Percentiles rank a stretch among this genome's conserved stretches.
Evolutionary conservation across 2,329 filamentous ascomycete genomes (phyloP).

Genomic region (Hypoxylon sp.): DNA sequence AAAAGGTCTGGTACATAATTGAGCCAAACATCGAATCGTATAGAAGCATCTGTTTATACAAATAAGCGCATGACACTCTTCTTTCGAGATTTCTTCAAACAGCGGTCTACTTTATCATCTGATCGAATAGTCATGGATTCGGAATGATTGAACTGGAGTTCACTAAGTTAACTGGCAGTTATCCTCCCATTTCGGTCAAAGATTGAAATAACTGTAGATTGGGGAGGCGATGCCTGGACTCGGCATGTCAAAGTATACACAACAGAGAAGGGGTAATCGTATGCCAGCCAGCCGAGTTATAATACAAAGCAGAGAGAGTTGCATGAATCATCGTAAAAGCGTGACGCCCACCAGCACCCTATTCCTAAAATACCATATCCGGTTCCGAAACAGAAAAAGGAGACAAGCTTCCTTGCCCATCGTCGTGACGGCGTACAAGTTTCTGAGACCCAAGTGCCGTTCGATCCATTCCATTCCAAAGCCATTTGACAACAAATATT

Average conservation of each 20-base stretch:
- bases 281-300: slow-evolving; percentile 15
- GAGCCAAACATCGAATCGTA: no score
- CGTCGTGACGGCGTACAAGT: slow-evolving; percentile 16
- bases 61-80: no score
- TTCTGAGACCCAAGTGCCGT: slow-evolving; percentile 3
- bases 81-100: no score
- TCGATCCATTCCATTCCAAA: background rate
- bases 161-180: background rate
- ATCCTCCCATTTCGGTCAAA: background rate
- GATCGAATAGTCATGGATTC: no score
- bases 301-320: slow-evolving; percentile 25
- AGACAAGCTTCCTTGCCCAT: slow-evolving; percentile 8
- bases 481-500: slow-evolving; percentile 3
- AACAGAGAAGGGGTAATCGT: slow-evolving; percentile 23
- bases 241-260: slow-evolving; percentile 6
- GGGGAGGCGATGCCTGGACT: slow-evolving; percentile 1
- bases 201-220: slow-evolving; percentile 9
- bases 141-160: no score
- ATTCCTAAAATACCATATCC: slow-evolving; percentile 13
- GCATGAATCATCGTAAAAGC: slow-evolving; percentile 17
- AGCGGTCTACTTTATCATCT: no score
- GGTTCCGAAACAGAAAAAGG: slow-evolving; percentile 10
- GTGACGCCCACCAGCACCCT: slow-evolving; percentile 6
- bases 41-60: background rate
- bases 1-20: no score